A percentile compares a stretch with the other conserved stretches of the same genome.
These are phyloP conservation scores for Emergomyces africanus DNA, from an alignment of 2,329 filamentous ascomycete species.

Conservation along the genomic window DNA sequence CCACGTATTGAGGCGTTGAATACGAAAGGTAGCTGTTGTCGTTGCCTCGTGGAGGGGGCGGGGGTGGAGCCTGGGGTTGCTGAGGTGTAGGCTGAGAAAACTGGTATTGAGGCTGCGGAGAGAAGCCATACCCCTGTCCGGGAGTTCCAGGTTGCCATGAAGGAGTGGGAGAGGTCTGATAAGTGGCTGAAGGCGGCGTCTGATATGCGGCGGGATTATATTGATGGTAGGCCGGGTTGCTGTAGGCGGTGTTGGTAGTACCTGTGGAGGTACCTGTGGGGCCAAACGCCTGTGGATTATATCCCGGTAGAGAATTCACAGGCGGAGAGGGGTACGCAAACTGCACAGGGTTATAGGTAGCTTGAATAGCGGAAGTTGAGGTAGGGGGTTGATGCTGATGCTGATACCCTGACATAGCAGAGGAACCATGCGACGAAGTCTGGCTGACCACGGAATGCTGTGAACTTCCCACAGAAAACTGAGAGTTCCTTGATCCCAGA, in stretches of 20 bases:
- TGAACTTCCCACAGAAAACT: slow-evolving; percentile 21
- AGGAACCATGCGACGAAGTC: slow-evolving; percentile 28
- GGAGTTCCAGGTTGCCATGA: slow-evolving; percentile 23
- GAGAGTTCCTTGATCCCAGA: slow-evolving; percentile 24
- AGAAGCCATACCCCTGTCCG: slow-evolving; percentile 20
- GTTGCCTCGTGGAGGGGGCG: slow-evolving; percentile 22
- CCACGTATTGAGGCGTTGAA: slow-evolving; percentile 17
- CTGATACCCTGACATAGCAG: slow-evolving; percentile 35
- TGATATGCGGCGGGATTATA: slow-evolving; percentile 41
- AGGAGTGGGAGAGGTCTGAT: slow-evolving; percentile 20
- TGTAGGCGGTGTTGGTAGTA: slow-evolving; percentile 13
- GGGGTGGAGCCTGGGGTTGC: slow-evolving; percentile 15
- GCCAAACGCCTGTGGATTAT: slow-evolving; percentile 57
- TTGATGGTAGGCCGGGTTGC: slow-evolving; percentile 27
- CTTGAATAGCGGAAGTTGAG: slow-evolving; percentile 31
- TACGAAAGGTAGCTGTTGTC: slow-evolving; percentile 27
- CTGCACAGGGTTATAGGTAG: slow-evolving; percentile 50
- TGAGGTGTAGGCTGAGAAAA: slow-evolving; percentile 2
- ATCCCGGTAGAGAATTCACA: slow-evolving; percentile 39
- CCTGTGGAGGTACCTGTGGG: slow-evolving; percentile 15
- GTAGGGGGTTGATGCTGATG: slow-evolving; percentile 37
- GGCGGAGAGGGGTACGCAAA: slow-evolving; percentile 39
- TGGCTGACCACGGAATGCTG: slow-evolving; percentile 26
- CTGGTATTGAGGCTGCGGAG: slow-evolving; percentile 17
- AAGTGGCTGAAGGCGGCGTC: slow-evolving; percentile 18